Evolutionary conservation across 106 monocot species (phyloP).

Genomic region (Ottelia alismoides): DNA sequence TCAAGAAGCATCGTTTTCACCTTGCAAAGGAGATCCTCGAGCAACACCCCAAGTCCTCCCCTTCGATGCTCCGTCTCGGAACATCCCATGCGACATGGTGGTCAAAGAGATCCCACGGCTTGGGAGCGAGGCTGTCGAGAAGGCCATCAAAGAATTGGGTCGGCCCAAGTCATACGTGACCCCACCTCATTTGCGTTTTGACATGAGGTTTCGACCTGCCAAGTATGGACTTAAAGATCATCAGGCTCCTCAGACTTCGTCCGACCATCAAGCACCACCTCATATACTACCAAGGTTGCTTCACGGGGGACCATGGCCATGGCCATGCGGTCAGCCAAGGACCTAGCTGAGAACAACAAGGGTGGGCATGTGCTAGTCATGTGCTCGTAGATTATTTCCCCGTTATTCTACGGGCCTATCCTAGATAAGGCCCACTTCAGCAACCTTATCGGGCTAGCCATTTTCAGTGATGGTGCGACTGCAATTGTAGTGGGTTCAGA

Average conservation of each 20-base stretch:
- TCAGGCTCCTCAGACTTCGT: constrained; percentile 11
- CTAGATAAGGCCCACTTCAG: constrained; percentile 7
- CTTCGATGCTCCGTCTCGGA: constrained; percentile 36
- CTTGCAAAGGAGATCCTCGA: constrained; percentile 21
- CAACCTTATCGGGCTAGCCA: constrained; percentile 11
- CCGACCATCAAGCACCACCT: constrained; percentile 15
- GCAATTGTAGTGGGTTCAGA: constrained; percentile 11
- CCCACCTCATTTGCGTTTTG: constrained; percentile 18
- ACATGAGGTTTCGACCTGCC: constrained; percentile 13
- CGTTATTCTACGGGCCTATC: constrained; percentile 13
- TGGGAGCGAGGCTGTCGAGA: constrained; percentile 12
- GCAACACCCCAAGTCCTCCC: constrained; percentile 13
- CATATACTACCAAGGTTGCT: constrained; percentile 20
- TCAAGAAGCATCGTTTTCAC: constrained; percentile 14
- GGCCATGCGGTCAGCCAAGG: constrained; percentile 18
- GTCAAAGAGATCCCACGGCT: constrained; percentile 15
- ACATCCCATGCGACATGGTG: constrained; percentile 7
- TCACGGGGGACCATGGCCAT: constrained; percentile 10
- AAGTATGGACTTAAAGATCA: constrained; percentile 10
- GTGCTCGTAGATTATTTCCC: constrained; percentile 8
- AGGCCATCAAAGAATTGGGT: constrained; percentile 21
- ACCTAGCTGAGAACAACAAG: constrained; percentile 25
- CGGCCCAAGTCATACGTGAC: constrained; percentile 20
- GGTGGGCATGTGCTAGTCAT: constrained; percentile 17
- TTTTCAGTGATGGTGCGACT: constrained; percentile 21